Conservation (phyloP, 2,329 filamentous ascomycete species). For the Alternaria dauci region DNA sequence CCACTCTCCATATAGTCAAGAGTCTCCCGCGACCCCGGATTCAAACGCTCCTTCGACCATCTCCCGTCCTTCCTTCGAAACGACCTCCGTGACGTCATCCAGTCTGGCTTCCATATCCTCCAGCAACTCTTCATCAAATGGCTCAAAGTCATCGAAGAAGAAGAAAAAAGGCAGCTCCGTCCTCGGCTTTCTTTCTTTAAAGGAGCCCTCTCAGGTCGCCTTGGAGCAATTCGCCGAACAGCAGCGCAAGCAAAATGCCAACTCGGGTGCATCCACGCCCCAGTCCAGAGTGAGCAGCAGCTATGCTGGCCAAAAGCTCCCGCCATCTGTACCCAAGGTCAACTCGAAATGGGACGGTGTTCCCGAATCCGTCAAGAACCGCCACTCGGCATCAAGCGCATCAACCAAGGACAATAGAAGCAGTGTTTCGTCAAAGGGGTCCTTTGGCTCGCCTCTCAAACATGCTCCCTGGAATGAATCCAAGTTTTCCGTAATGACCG, state of each 20-base stretch:
- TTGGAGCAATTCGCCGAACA: constrained; percentile 57
- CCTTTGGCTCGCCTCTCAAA: constrained; percentile 19
- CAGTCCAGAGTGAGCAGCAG: constrained; percentile 24
- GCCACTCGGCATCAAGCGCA: constrained; percentile 19
- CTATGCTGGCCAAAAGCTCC: constrained; percentile 55
- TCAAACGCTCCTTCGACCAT: constrained; percentile 15
- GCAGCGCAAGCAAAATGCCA: constrained; percentile 52
- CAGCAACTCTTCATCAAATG: constrained; percentile 37
- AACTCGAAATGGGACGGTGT: constrained; percentile 65
- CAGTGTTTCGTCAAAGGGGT: constrained; percentile 28
- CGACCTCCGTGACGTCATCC: constrained; percentile 35
- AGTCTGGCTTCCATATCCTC: constrained; percentile 45
- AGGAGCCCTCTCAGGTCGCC: constrained; percentile 59
- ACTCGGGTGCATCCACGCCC: constrained; percentile 30
- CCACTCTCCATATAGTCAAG: constrained; percentile 13
- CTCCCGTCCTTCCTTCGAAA: constrained; percentile 27
- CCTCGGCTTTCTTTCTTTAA: constrained; percentile 57
- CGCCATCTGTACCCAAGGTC: constrained; percentile 59
- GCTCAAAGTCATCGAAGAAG: constrained; percentile 40
- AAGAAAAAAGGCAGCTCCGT: constrained; percentile 50
- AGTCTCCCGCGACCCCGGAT: constrained; percentile 17
- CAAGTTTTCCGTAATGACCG: constrained; percentile 32
- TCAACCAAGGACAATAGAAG: constrained; percentile 29
- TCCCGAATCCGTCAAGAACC: constrained; percentile 52
- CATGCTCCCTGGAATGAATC: constrained; percentile 26